Evolutionary conservation across 129 eudicot species (phyloP), one percentile per base, ranked within the genome.

Genomic region (Pulicaria dysenterica): DNA sequence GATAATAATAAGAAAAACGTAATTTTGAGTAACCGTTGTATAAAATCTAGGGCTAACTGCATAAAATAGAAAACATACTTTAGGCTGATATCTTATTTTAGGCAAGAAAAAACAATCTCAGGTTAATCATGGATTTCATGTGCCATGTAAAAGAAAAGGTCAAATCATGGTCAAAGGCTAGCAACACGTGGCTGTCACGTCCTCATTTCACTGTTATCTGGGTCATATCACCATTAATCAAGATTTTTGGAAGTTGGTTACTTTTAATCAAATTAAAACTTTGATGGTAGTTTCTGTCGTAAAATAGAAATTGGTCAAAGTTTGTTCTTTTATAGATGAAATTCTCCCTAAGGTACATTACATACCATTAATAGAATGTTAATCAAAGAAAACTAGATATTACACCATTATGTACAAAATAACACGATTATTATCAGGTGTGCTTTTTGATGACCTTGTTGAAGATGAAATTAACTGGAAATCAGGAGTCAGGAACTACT

Each of bases 381-480:
- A 51, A 48, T 69, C 48, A 41, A 16, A 54, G 51, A 67, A 17
- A 16, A 70, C 3, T 7, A 53, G n/a, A 44, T 47, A 45, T 4
- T 58, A 61, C 45, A 55, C 15, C 41, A 61, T 75, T 34, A 43
- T 53, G 58, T 65, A 37, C 64, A 58, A 58, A 61, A 3, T 76
- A 34, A 10, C 56, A 16, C 15, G 43, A 46, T 69, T 72, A 4
- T 39, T 69, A 31, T 78, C 71, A 95, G 99, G 96, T 69, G 75
- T 88, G 63, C 81, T 61, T 67, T 49, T 87, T 9, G 99, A 95
- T 64, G 97, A 88, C 78, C 70, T 95, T 79, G 62, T 78, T 8
- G 99, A 91, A 72, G 96, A 90, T 37, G 43, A 85, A 54, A 49
- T 86, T 13, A 84, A 84, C 73, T 91, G 97, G 97, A 86, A 84